Evolutionary conservation across 257 asterid species (phyloP).

Genomic region (Striga asiatica): DNA sequence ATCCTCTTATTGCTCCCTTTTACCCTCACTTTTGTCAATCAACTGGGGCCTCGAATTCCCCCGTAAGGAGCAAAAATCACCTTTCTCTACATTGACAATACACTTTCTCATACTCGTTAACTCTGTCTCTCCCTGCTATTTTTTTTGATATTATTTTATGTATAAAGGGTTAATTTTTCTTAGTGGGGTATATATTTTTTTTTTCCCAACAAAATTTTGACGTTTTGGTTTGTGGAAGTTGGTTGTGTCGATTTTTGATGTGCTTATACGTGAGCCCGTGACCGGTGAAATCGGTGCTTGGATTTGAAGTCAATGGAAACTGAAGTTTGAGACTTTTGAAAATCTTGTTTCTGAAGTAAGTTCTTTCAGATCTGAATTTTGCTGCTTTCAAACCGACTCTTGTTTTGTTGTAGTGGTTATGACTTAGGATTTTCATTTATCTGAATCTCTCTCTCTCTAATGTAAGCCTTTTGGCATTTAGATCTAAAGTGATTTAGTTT

Average conservation of each 20-base stretch:
- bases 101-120: slow-evolving; percentile 13
- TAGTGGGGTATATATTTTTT: slow-evolving; percentile 11
- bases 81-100: background rate
- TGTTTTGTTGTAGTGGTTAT: slow-evolving; percentile 9
- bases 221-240: background rate
- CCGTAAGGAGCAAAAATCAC: background rate
- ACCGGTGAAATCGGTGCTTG: slow-evolving; percentile 7
- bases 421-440: slow-evolving; percentile 4
- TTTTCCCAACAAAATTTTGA: background rate
- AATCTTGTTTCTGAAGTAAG: slow-evolving; percentile 34
- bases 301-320: slow-evolving; percentile 17
- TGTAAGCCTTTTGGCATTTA: slow-evolving; percentile 11
- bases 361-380: slow-evolving; percentile 51
- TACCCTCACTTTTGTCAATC: too few species aligned
- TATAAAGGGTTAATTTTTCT: background rate
- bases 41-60: slow-evolving; percentile 14
- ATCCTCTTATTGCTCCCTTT: slow-evolving; percentile 17
- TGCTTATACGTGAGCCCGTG: too few species aligned
- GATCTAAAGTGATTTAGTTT: slow-evolving; percentile 36
- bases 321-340: background rate
- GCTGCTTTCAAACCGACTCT: slow-evolving; percentile 1
- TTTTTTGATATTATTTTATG: background rate
- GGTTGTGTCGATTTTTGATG: too few species aligned
- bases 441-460: background rate
- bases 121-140: slow-evolving; percentile 10